Evolutionary conservation across 495 filamentous ascomycete genomes (phyloP), one percentile per base, ranked within the genome.

Genomic region (Aspergillus cristatus): DNA sequence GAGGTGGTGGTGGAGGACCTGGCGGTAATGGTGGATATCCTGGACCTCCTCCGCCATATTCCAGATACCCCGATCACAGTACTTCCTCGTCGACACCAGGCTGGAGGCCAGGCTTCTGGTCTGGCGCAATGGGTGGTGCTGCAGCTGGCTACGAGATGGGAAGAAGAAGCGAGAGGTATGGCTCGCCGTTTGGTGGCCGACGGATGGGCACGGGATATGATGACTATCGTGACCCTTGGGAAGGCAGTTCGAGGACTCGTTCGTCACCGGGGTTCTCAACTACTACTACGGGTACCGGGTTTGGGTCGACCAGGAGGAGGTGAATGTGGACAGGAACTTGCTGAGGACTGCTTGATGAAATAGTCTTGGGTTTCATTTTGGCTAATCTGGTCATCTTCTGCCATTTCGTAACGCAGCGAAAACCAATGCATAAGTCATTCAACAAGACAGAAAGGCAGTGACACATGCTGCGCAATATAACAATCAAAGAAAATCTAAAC

Each of bases 61-160:
- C 62, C 29, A 62, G 50, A 24, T 77, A 75, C 34, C 65, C 76
- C 17, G 75, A 78, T 14, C 38, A 40, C 6, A 54, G 53, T 35
- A 40, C 45, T 20, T 48, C 56, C 8, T 41, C 43, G 12, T 45
- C 40, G 20, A 41, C 47, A n/a, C 59, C 75, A 46, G 71, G 72
- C 1, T 94, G 86, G 81, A 71, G 74, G 33, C 88, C 90, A 3
- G 90, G 91, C 0, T 95, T 95, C 52, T 95, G 87, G 91, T 70
- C 72, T 13, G 90, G 90, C 1, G 67, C 83, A 3, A 59, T 79
- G 6, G 73, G 74, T 28, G 86, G 86, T 28, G 80, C 76, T 1
- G 82, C 82, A 7, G 83, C 78, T 10, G 75, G 70, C 3, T 90
- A 88, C 54, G 48, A 72, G 26, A 75, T 84, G 14, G 82, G 83